Evolutionary conservation across 1,284 basidiomycete genomes (phyloP).

Genomic region (Boletus semigastroideus): DNA sequence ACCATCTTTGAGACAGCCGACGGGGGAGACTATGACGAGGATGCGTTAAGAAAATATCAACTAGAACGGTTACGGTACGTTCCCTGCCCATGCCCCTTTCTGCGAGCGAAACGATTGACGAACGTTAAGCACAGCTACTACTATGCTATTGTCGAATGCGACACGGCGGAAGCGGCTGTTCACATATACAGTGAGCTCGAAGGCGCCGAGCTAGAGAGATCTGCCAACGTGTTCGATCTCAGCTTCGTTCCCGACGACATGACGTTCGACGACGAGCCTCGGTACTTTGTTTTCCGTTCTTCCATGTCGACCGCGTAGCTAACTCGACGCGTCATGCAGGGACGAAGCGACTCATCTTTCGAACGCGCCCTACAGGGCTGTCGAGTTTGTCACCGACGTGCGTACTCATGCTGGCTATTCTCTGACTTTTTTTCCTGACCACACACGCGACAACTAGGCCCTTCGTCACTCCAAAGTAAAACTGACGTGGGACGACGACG

Average conservation of each 20-base stretch:
- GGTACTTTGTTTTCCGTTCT: slow-evolving; percentile 43
- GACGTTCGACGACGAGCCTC: slow-evolving; percentile 80
- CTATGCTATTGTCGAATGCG: slow-evolving; percentile 94
- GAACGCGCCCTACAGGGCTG: slow-evolving; percentile 68
- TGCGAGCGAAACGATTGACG: neutral
- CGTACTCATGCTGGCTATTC: slow-evolving; percentile 28
- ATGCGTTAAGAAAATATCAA: slow-evolving; percentile 90
- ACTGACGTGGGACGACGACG: slow-evolving; percentile 98
- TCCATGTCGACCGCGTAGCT: neutral
- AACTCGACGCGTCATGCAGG: slow-evolving; percentile 39
- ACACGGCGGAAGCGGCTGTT: slow-evolving; percentile 74
- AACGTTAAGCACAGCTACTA: slow-evolving; percentile 70
- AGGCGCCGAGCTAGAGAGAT: slow-evolving; percentile 94
- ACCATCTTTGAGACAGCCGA: slow-evolving; percentile 69
- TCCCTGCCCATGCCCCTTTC: neutral
- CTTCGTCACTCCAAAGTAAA: slow-evolving; percentile 98
- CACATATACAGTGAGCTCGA: slow-evolving; percentile 89
- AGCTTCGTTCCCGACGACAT: slow-evolving; percentile 94
- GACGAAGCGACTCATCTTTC: slow-evolving; percentile 80
- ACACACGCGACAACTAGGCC: slow-evolving; percentile 55
- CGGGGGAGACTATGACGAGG: slow-evolving; percentile 81
- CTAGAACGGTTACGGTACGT: slow-evolving; percentile 86
- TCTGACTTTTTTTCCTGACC: neutral
- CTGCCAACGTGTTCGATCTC: slow-evolving; percentile 94
- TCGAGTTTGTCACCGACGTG: slow-evolving; percentile 95